Evolutionary conservation across 2,329 filamentous ascomycete species (phyloP).

Genomic region (Cercospora sesami): DNA sequence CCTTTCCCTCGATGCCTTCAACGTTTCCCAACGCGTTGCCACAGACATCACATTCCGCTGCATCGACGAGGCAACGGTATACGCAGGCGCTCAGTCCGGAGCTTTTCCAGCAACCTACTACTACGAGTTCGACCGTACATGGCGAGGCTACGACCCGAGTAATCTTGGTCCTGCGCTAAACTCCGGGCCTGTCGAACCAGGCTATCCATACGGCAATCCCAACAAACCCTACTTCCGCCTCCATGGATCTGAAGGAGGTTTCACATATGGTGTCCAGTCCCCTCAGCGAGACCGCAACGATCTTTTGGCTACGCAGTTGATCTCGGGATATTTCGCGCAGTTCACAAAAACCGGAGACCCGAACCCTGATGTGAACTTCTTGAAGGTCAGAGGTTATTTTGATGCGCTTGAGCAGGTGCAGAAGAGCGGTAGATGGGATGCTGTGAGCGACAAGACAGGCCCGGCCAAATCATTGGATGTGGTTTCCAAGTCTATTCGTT

Average conservation of each 20-base stretch:
- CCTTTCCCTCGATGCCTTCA: conserved; percentile 57
- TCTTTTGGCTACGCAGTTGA: conserved; percentile 48
- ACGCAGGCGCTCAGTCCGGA: conserved; percentile 49
- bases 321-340: conserved; percentile 51
- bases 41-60: conserved; percentile 63
- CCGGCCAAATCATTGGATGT: conserved; percentile 50
- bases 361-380: conserved; percentile 50
- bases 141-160: conserved; percentile 56
- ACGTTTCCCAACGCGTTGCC: conserved; percentile 55
- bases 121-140: conserved; percentile 62
- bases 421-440: conserved; percentile 42
- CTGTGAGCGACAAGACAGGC: conserved; percentile 42
- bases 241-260: conserved; percentile 54
- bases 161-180: conserved; percentile 47
- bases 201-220: conserved; percentile 50
- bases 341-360: conserved; percentile 56
- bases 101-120: conserved; percentile 56
- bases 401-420: conserved; percentile 33
- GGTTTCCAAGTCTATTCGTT: conserved; percentile 46
- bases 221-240: conserved; percentile 57
- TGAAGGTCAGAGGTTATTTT: conserved; percentile 51
- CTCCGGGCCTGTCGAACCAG: conserved; percentile 40
- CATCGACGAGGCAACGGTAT: conserved; percentile 59
- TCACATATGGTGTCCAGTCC: conserved; percentile 37
- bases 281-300: conserved; percentile 55